Evolutionary conservation across 1,284 basidiomycete species (phyloP), one percentile per base, ranked within the genome.

Genomic region (Leccinum solheimii): DNA sequence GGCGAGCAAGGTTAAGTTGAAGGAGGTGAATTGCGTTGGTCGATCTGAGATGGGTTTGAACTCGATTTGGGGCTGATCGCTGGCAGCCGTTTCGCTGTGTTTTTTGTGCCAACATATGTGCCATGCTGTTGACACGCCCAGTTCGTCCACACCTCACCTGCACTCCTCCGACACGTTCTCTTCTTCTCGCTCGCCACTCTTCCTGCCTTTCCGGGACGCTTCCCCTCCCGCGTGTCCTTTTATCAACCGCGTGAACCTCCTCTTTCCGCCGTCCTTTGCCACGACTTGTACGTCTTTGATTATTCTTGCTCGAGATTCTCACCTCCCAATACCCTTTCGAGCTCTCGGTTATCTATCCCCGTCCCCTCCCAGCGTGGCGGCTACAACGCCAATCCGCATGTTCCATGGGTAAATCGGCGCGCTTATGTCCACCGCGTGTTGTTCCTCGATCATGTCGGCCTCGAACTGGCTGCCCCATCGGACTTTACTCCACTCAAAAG

Each of bases 401-500:
- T 72, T 71, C 65, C 68, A 77, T 74, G 76, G 73, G 73, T 75
- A 72, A 70, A 72, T 65, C 73, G 78, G 79, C 79, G 79, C 79
- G 79, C 78, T 81, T 83, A 79, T 77, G 73, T 69, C 67, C 66
- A 76, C 81, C 85, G 83, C 84, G 82, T 87, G 86, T 83, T 81
- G 74, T 75, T 75, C 76, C 77, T 80, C 83, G 86, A 90, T 88
- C 86, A 82, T 76, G 72, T 75, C 80, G 77, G 78, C 79, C 81
- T 81, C 78, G 77, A 77, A 75, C 73, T 71, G 71, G 58, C 76
- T 78, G 78, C 78, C 68, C 56, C 70, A 80, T 82, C 83, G 83
- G 84, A 80, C 77, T 77, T 80, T 81, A 80, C 86, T 87, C 87
- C 86, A 89, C 86, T 80, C 77, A 79, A 82, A 83, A 81, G 76